Conservation (phyloP, 805 yeast genomes). For the Clavispora vitiphila region DNA sequence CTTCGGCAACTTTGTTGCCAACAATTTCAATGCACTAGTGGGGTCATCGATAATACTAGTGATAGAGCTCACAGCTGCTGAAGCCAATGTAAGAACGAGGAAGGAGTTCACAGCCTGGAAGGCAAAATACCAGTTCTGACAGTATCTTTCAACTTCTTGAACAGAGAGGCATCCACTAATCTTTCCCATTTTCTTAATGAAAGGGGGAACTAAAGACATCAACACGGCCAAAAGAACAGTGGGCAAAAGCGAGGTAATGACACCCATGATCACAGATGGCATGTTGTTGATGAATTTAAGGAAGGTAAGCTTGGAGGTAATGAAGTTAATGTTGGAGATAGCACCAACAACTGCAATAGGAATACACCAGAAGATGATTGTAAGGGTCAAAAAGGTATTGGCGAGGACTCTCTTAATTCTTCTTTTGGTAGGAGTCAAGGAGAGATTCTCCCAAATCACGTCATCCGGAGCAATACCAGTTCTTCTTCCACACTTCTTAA, state of each 20-base stretch:
- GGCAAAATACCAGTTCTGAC: slow-evolving; percentile 85
- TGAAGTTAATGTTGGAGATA: slow-evolving; percentile 77
- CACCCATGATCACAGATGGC: slow-evolving; percentile 68
- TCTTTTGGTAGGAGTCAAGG: slow-evolving; percentile 54
- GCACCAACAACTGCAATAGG: slow-evolving; percentile 98
- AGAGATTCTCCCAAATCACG: slow-evolving; percentile 75
- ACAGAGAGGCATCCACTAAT: slow-evolving; percentile 65
- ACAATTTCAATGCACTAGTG: slow-evolving; percentile 60
- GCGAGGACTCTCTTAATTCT: slow-evolving; percentile 54
- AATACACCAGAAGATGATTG: slow-evolving; percentile 88
- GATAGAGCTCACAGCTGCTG: slow-evolving; percentile 75
- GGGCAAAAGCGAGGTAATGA: slow-evolving; percentile 85
- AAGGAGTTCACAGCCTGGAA: slow-evolving; percentile 90
- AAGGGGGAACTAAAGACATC: slow-evolving; percentile 83
- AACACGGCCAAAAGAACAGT: slow-evolving; percentile 72
- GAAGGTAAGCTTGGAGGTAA: slow-evolving; percentile 69
- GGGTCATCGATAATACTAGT: slow-evolving; percentile 67
- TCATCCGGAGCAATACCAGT: slow-evolving; percentile 78
- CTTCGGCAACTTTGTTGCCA: slow-evolving; percentile 77
- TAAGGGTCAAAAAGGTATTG: slow-evolving; percentile 53
- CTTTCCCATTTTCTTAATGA: slow-evolving; percentile 73
- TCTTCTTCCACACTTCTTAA: slow-evolving; percentile 42
- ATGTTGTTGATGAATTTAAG: slow-evolving; percentile 69
- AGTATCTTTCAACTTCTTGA: slow-evolving; percentile 71
- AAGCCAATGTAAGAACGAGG: slow-evolving; percentile 75